Conservation (phyloP, 305 asterid species). For the Withania somnifera region DNA sequence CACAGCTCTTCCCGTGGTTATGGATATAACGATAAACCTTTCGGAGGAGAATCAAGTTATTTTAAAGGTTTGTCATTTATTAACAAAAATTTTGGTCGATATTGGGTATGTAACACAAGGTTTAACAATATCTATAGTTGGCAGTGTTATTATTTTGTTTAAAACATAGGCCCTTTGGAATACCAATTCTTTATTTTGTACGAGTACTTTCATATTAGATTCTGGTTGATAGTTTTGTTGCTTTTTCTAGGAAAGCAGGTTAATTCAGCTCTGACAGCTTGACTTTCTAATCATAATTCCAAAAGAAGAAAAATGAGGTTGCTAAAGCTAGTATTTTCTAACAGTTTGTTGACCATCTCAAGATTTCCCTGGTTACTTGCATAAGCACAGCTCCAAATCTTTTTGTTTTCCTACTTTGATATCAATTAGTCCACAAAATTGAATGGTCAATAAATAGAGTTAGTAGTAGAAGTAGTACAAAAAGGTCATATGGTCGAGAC, state of each 20-base stretch:
- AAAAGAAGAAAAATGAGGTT: not conserved
- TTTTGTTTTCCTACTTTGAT: not conserved
- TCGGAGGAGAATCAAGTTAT: constrained; percentile 70
- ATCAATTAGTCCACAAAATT: not conserved
- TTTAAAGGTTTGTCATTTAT: constrained; percentile 53
- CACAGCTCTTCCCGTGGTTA: constrained; percentile 82
- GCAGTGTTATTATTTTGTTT: not conserved
- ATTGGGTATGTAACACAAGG: not conserved
- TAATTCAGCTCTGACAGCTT: not conserved
- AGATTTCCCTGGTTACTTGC: not conserved
- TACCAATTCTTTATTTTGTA: not conserved
- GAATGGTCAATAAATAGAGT: not conserved
- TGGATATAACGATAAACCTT: constrained; percentile 77
- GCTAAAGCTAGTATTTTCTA: not conserved
- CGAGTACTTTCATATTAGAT: not conserved
- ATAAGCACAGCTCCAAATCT: not conserved
- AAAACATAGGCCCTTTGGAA: not conserved
- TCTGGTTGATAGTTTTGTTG: not conserved
- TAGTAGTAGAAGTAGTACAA: not conserved
- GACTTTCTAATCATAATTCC: not conserved
- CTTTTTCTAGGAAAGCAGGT: not conserved
- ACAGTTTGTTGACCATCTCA: not conserved
- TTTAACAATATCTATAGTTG: not conserved
- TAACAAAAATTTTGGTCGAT: too few species aligned
- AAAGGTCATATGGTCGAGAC: not conserved